Base-by-base conservation (phyloP, 1,284 basidiomycete genomes). In the Pseudozyma hubeiensis region DNA sequence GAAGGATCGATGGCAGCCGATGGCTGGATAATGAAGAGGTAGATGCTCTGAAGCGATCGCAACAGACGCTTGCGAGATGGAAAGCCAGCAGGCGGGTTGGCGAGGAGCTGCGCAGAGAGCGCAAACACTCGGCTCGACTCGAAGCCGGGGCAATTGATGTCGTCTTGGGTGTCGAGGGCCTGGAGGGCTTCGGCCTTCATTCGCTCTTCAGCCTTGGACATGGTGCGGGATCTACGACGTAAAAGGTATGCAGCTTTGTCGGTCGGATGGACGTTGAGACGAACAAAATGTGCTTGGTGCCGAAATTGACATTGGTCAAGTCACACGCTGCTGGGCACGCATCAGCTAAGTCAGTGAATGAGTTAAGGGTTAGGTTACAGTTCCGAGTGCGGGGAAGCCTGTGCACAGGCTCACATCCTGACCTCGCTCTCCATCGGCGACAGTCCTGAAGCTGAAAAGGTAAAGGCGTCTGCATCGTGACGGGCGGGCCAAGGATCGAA, bases 1-100 rank as follows among this genome's bases (percentile, higher is more conserved):
- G 64, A 68, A 2, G 78, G 69, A 37, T 80, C 74, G 44, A 81
- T 65, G 24, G 78, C 70, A 17, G 35, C 40, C 31, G 64, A 64
- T 10, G 81, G 81, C 44, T 81, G 77, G 41, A 84, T 73, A 50
- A 81, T 46, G 45, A 82, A 84, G 31, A 81, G 64, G 59, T 82
- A 81, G 59, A 81, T 65, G 51, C 77, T 77, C 31, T 78, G 63
- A 7, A 81, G 65, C 44, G 70, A 65, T 41, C 77, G 69, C 31
- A 75, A 39, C 17, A 82, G 76, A n/a, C 71, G 62, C 30, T 73
- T 75, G 40, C 69, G 73, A 9, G 74, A 70, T 11, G 78, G 74
- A 41, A 77, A 76, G 39, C 72, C 75, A 1, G 72, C 53, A 9
- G 77, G 78, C 2, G 81, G 76, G 17, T 72, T 64, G 11, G 57